These are phyloP conservation scores for Mycena sp. DNA, from an alignment of 1,284 basidiomycete species.

Conservation along the genomic window DNA sequence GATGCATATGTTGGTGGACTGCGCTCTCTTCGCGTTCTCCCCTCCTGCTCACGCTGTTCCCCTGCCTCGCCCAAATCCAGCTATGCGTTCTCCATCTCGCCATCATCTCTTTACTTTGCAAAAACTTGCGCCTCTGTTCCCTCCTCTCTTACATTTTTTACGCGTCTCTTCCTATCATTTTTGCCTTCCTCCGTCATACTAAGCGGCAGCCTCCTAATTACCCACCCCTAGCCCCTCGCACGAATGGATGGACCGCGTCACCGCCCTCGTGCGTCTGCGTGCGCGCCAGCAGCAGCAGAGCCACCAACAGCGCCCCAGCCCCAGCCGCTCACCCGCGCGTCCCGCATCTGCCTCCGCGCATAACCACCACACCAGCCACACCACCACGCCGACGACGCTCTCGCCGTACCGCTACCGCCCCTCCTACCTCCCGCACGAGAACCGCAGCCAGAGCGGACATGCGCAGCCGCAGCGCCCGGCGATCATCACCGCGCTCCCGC, in stretches of 20 bases:
- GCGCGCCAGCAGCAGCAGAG: conserved; percentile 3
- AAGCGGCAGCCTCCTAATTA: too few species aligned
- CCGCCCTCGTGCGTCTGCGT: conserved; percentile 30
- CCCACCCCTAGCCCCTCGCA: conserved; percentile 68
- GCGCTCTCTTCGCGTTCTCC: too few species aligned
- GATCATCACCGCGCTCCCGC: conserved; percentile 20
- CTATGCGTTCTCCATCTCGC: too few species aligned
- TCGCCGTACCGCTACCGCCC: conserved; percentile 3
- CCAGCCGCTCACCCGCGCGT: neutral
- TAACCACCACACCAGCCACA: neutral
- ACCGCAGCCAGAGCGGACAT: neutral
- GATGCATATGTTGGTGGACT: too few species aligned
- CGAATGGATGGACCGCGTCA: conserved; percentile 81
- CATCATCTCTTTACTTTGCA: too few species aligned
- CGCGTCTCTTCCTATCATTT: neutral
- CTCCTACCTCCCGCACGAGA: too few species aligned
- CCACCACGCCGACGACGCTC: neutral
- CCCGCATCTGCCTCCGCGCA: too few species aligned
- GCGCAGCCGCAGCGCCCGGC: conserved; percentile 20
- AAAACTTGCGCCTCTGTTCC: too few species aligned
- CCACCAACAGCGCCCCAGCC: too few species aligned
- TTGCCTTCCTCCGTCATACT: conserved; percentile 16
- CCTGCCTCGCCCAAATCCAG: too few species aligned
- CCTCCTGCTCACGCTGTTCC: too few species aligned
- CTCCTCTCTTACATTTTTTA: neutral